Base-by-base conservation (phyloP, 257 asterid species). In the Osmanthus fragrans region DNA sequence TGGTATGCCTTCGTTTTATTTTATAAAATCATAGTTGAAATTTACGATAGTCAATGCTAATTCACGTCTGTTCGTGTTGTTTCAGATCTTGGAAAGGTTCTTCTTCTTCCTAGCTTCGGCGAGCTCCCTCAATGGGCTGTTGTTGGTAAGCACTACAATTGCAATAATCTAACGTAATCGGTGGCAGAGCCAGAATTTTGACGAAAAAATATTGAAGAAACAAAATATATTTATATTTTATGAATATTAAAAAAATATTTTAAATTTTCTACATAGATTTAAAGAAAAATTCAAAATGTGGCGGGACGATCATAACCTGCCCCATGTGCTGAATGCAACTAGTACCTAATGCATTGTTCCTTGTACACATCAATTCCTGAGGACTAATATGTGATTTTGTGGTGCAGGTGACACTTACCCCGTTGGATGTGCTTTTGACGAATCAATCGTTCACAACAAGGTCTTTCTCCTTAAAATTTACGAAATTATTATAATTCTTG, bases 51-150 rank as follows among this genome's bases (percentile, higher is more conserved):
- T 56, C 23, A 40, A 2, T 42, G 6, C 32, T 40, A 21, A 69
- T n/a, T 36, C 42, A n/a, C 32, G 32, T 65, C 9, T 0, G 8
- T 4, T 16, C 64, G 23, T 10, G 7, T 77, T 30, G 36, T 67
- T 76, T 79, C 66, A 94, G 97, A 94, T 86, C 94, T 94, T 51
- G 97, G 99, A 13, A 94, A 94, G 83, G 99, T 91, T 9, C 92
- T 94, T 73, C 89, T 87, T 69, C 97, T 45, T 78, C 96, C 96
- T 21, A 81, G 86, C 71, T 92, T 94, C 76, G 96, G 99, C 1
- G 88, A 83, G 80, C 94, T 92, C 15, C 99, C 99, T 27, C 99
- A 94, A 40, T 94, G 99, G 99, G 97, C 99, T 9, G 97, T 94
- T 78, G 99, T 94, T 8, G 97, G 94, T 86, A 58, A 82, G 85